These are phyloP conservation scores for Tricholomella constricta DNA, from an alignment of 768 basidiomycete species.

Conservation along the genomic window DNA sequence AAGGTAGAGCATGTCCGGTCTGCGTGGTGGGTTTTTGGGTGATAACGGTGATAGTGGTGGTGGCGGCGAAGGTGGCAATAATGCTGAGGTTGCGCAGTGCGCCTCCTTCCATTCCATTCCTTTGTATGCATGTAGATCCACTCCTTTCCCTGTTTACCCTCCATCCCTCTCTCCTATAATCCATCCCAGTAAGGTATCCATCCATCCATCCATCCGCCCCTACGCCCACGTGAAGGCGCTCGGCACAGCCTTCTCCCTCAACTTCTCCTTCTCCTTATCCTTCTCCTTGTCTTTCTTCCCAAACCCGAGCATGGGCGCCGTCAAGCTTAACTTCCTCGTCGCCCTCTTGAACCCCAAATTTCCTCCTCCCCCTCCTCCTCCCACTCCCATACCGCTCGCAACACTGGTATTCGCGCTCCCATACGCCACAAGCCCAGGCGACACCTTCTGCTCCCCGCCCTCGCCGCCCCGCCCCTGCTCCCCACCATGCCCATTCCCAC, in stretches of 20 bases:
- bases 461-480: neutral
- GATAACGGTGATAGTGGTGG: neutral
- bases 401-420: slow-evolving; percentile 17
- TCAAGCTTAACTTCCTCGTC: slow-evolving; percentile 70
- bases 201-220: neutral
- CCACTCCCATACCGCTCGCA: slow-evolving; percentile 20
- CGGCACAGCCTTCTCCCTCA: slow-evolving; percentile 18
- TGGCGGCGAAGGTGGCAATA: neutral
- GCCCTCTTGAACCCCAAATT: slow-evolving; percentile 38
- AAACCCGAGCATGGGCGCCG: slow-evolving; percentile 60
- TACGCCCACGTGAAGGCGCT: slow-evolving; percentile 8
- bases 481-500: no score
- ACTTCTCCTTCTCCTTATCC: slow-evolving; percentile 40
- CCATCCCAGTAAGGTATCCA: neutral
- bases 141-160: neutral
- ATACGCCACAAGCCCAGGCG: slow-evolving; percentile 9
- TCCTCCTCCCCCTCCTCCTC: neutral
- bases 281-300: slow-evolving; percentile 59
- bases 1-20: neutral
- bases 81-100: neutral
- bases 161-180: neutral
- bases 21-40: neutral
- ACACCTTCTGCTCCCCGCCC: neutral
- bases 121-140: neutral
- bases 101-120: neutral